These are phyloP conservation scores for Raffaelea deltoideospora DNA, from an alignment of 2,329 filamentous ascomycete genomes.

Conservation along the genomic window DNA sequence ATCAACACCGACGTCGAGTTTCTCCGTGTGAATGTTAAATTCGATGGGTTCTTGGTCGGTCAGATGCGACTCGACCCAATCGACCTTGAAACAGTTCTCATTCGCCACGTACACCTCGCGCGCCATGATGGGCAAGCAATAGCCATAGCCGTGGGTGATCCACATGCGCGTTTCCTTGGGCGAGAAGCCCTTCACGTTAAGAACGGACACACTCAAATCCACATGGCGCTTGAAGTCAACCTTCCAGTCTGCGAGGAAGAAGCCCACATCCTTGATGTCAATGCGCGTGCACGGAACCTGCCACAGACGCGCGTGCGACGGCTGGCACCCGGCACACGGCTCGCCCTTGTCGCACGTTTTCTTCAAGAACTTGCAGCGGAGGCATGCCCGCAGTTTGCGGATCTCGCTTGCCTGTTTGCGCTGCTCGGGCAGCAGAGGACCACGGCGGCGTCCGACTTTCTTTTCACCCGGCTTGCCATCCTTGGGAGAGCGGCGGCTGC, in stretches of 20 bases:
- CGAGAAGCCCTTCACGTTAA: slow-evolving; percentile 80
- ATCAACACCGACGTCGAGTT: slow-evolving; percentile 76
- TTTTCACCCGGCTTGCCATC: slow-evolving; percentile 67
- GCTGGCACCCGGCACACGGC: slow-evolving; percentile 88
- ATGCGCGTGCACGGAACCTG: slow-evolving; percentile 96
- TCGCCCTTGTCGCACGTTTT: slow-evolving; percentile 98
- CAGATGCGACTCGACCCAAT: slow-evolving; percentile 78
- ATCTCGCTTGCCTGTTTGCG: slow-evolving; percentile 95
- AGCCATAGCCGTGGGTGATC: slow-evolving; percentile 93
- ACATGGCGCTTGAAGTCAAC: slow-evolving; percentile 90
- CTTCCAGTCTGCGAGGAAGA: slow-evolving; percentile 99
- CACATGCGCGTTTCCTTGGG: slow-evolving; percentile 59
- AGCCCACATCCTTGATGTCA: slow-evolving; percentile 95
- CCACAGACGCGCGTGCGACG: slow-evolving; percentile 89
- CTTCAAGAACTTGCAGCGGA: slow-evolving; percentile 97
- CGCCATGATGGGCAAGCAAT: slow-evolving; percentile 81
- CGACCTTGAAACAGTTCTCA: slow-evolving; percentile 80
- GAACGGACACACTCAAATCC: slow-evolving; percentile 73
- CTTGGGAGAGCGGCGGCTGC: slow-evolving; percentile 69
- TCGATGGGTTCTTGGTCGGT: slow-evolving; percentile 54
- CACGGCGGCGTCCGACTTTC: slow-evolving; percentile 80
- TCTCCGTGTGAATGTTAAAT: slow-evolving; percentile 78
- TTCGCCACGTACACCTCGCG: slow-evolving; percentile 87
- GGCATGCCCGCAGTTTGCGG: slow-evolving; percentile 80
- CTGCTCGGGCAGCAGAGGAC: slow-evolving; percentile 82